Base-by-base conservation (phyloP, 768 basidiomycete species). In the Lactarius sanguifluus region DNA sequence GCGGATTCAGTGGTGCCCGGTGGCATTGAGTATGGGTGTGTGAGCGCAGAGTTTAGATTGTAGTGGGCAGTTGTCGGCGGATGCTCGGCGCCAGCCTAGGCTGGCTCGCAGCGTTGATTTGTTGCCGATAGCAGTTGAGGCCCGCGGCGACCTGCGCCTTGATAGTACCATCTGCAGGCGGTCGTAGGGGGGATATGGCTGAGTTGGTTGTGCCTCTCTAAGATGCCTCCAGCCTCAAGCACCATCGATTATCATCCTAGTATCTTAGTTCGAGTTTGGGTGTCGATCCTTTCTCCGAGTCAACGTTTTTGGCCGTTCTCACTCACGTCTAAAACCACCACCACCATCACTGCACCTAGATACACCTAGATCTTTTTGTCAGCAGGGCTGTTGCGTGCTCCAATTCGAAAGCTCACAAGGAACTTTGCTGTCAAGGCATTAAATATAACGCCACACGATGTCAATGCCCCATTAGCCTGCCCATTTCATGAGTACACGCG, bases 241-340 rank as follows among this genome's bases (percentile, higher is more conserved):
- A 41, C 16, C 25, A 52, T 52, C 50, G 47, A 50, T 50, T 23
- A 25, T 50, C 50, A 25, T 50, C 23, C 36, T 38, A 38, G 36
- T 50, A 10, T 25, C 23, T 23, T 13, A 15, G 20, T 45, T 45
- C 43, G 43, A 45, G 43, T 20, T 45, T n/a, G 12, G 47, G n/a
- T 52, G 50, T 52, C 50, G 50, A 52, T 52, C 50, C 50, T 15
- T 52, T 52, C 50, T 16, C 50, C 50, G 50, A 52, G 50, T 52
- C 50, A 13, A 3, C 25, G 23, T 25, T 52, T 23, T 52, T 25
- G 50, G 50, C 5, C 3, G 1, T 47, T 15, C 23, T 12, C 23
- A 25, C 10, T 28, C 25, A 23, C 50, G 50, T 52, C 50, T 52
- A 52, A 52, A 15, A 25, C 50, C 0, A 50, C 23, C 12, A 52